Evolutionary conservation across 192 early-diverging fungal species (phyloP), one percentile per base, ranked within the genome.

Genomic region (Umbelopsis sp.): DNA sequence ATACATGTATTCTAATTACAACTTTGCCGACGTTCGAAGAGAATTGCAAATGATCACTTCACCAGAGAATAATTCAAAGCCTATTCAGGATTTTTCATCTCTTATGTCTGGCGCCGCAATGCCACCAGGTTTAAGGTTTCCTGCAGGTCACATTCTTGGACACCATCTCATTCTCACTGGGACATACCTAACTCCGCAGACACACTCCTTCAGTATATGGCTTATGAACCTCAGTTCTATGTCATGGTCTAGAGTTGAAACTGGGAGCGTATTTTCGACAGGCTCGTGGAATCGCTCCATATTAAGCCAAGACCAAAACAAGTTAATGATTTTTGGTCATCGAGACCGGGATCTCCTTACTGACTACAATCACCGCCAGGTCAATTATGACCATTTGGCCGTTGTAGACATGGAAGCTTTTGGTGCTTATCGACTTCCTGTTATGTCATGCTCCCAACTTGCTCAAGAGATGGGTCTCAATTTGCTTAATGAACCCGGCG

Each of bases 271-370:
- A 32, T 91, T 93, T 69, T 81, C 81, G n/a, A 76, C 82, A 2
- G 91, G 91, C 2, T 89, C 89, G 43, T 93, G 91, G 91, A 91
- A 93, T 77, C 80, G 88, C 65, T 89, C 87, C 20, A 67, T 91
- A 1, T 73, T 93, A 21, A 77, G 88, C 31, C 82, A 85, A 34
- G 79, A 83, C 66, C 79, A 83, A 21, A 90, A 91, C 45, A 81
- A 84, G 24, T 84, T 88, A 67, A 73, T 90, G 26, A 82, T 91
- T 11, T 93, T 93, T 80, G 91, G 91, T 16, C 84, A 93, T 72
- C 84, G 78, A 45, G 71, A 77, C 3, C 84, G 91, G 29, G 84
- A 82, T 71, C 75, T 91, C n/a, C 81, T 86, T 14, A 87, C 91
- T 65, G 91, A 93, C 67, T 93, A 93, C 71, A 88, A 90, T 74